Base-by-base conservation (phyloP, 192 early-diverging fungal genomes). In the Coemansia sp. region DNA sequence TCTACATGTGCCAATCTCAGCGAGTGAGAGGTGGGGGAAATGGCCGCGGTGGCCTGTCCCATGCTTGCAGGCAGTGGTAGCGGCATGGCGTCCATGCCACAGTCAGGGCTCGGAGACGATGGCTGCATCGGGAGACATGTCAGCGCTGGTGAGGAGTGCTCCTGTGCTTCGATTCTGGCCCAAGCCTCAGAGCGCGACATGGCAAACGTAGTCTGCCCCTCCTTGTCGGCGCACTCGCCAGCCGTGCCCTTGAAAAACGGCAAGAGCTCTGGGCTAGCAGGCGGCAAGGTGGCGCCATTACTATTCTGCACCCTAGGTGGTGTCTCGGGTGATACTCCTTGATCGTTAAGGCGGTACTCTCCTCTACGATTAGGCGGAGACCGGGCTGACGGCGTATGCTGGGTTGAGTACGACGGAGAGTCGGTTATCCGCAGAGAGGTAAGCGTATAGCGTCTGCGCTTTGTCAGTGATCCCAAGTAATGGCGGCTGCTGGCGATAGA, bases 401-500 rank as follows among this genome's bases (percentile, higher is more conserved):
- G 35, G 20, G 35, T 11, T 1, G 56, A 37, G 7, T 20, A 22
- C 35, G 31, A 19, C 4, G 63, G 39, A 31, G 63, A 40, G 6
- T 20, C 51, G 9, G 25, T 32, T 19, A 25, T n/a, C 22, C 29
- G 19, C 20, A 24, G 32, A 6, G 73, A 60, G 2, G 63, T 64
- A 31, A 81, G 59, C 32, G 49, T 68, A 46, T 81, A 81, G 45
- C 79, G 79, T 43, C 71, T 81, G 62, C 73, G 69, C 59, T 75
- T 81, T 2, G 59, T 15, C 15, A 54, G 62, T 2, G 46, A 62
- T 6, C 35, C 24, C 6, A 38, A 15, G 32, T 41, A 62, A 10
- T 45, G 56, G 14, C 29, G 68, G 20, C 53, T 54, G 46, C 29
- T 41, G 19, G 2, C 29, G 12, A 65, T 45, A 29, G 47, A 41